Evolutionary conservation across 2,329 filamentous ascomycete species (phyloP).

Genomic region (Ustulina deusta): DNA sequence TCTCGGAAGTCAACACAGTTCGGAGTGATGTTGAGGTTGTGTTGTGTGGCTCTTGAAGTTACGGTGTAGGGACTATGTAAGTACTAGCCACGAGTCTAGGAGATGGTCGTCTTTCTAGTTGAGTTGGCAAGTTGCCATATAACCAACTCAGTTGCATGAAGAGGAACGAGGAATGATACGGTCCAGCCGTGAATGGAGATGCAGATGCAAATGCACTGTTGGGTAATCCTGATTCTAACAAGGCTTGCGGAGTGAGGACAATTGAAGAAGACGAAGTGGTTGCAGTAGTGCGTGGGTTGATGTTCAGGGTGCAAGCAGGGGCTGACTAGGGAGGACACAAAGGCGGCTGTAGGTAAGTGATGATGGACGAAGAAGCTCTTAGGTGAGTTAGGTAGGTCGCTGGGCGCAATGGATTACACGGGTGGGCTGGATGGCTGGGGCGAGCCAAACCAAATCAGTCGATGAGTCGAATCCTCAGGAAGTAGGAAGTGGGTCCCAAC

Average conservation of each 20-base stretch:
- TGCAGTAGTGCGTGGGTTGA: constrained; percentile 28
- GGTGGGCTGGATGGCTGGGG: constrained; percentile 13
- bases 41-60: constrained; percentile 17
- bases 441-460: constrained; percentile 24
- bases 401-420: no score
- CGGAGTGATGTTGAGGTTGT: constrained; percentile 6
- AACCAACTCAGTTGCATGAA: constrained; percentile 3
- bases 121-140: constrained; percentile 5
- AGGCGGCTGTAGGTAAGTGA: background rate
- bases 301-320: constrained; percentile 23
- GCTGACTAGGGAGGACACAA: no score
- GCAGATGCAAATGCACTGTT: constrained; percentile 12
- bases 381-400: no score
- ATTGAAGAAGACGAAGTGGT: constrained; percentile 22
- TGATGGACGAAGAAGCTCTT: background rate
- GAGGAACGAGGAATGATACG: constrained; percentile 1
- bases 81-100: background rate
- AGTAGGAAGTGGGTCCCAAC: constrained; percentile 18
- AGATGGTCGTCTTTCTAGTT: constrained; percentile 1
- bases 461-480: constrained; percentile 28
- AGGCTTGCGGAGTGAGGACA: constrained; percentile 5
- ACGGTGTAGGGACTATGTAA: constrained; percentile 28
- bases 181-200: constrained; percentile 10
- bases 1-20: constrained; percentile 22
- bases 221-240: constrained; percentile 13